Evolutionary conservation across 768 basidiomycete genomes (phyloP).

Genomic region (Coprinopsis sp.): DNA sequence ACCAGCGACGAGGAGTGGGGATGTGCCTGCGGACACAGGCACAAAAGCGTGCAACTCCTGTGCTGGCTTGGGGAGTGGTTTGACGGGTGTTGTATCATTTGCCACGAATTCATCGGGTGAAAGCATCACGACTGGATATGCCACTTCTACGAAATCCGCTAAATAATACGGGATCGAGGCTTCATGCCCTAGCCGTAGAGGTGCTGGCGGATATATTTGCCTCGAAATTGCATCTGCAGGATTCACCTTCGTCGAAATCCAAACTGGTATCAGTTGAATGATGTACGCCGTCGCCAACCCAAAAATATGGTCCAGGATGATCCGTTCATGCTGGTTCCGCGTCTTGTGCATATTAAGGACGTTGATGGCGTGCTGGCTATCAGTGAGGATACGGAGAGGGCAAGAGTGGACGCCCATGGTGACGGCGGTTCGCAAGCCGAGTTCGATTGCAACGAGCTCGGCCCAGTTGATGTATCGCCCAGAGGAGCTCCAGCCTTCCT

Average conservation of each 20-base stretch:
- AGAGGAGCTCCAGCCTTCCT: conserved; percentile 22
- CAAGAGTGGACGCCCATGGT: conserved; percentile 16
- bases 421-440: conserved; percentile 31
- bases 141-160: conserved; percentile 7
- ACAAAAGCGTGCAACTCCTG: too few species aligned
- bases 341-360: conserved; percentile 24
- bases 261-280: conserved; percentile 23
- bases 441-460: conserved; percentile 40
- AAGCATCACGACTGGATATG: too few species aligned
- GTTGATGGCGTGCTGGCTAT: conserved; percentile 37
- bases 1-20: too few species aligned
- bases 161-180: conserved; percentile 6
- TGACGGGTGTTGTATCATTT: too few species aligned
- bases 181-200: neutral
- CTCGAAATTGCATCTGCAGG: conserved; percentile 31
- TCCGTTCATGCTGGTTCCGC: conserved; percentile 19
- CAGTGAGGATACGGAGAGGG: conserved; percentile 30
- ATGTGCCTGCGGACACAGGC: too few species aligned
- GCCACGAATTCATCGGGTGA: too few species aligned
- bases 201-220: conserved; percentile 15
- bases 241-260: conserved; percentile 29
- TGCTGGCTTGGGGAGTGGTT: too few species aligned
- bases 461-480: conserved; percentile 38
- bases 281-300: conserved; percentile 14
- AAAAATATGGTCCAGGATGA: conserved; percentile 27